phyloP scores from a whole-genome alignment of 495 filamentous ascomycete genomes.

The Delitschia confertaspora region DNA sequence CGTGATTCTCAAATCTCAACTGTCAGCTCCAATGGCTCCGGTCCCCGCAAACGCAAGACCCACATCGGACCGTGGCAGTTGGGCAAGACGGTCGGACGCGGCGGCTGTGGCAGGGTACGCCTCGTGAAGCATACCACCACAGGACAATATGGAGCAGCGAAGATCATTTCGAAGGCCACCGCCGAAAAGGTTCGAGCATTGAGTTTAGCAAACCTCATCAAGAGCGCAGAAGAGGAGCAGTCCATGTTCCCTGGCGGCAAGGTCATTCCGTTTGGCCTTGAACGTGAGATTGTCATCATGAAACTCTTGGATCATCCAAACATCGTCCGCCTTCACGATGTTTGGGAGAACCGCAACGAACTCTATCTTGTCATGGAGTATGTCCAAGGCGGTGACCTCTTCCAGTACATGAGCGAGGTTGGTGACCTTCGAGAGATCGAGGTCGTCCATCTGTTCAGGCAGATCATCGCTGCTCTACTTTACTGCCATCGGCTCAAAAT shows the following conservation, averaged over 20 bases:
- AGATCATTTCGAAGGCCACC: slow-evolving; percentile 77
- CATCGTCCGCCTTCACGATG: slow-evolving; percentile 82
- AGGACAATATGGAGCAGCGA: slow-evolving; percentile 73
- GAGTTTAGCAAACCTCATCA: slow-evolving; percentile 60
- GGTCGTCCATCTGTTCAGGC: slow-evolving; percentile 76
- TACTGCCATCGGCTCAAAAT: slow-evolving; percentile 92
- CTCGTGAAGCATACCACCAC: slow-evolving; percentile 67
- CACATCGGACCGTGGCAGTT: slow-evolving; percentile 85
- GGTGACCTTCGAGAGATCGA: slow-evolving; percentile 67
- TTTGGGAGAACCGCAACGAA: slow-evolving; percentile 92
- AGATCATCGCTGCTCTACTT: slow-evolving; percentile 83
- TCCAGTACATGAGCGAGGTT: slow-evolving; percentile 61
- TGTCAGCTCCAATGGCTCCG: slow-evolving; percentile 51
- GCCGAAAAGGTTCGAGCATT: slow-evolving; percentile 62
- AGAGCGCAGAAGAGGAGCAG: slow-evolving; percentile 30
- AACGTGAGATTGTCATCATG: slow-evolving; percentile 91
- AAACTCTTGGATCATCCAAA: slow-evolving; percentile 90
- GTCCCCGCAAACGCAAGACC: slow-evolving; percentile 53
- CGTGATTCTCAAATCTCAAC: slow-evolving; percentile 67
- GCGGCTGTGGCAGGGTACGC: slow-evolving; percentile 75
- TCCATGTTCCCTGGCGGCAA: slow-evolving; percentile 32
- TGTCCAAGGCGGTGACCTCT: slow-evolving; percentile 83
- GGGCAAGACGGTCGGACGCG: slow-evolving; percentile 75
- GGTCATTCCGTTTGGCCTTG: slow-evolving; percentile 76
- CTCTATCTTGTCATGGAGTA: slow-evolving; percentile 97